Evolutionary conservation across 805 yeast genomes (phyloP).

Genomic region (Starmerella bombi): DNA sequence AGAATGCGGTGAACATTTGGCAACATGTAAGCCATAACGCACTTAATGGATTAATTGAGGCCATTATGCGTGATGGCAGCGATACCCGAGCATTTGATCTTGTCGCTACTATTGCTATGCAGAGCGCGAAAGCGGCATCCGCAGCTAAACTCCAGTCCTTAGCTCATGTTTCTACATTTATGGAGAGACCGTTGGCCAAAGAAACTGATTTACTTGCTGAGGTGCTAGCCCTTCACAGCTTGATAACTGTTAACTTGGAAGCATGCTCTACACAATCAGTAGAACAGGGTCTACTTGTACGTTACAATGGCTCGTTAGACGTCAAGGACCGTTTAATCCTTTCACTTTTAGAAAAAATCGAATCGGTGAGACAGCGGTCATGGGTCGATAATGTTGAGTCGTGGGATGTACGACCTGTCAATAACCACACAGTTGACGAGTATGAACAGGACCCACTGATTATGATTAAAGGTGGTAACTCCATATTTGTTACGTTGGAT

Average conservation of each 20-base stretch:
- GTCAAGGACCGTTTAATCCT: slow-evolving; percentile 53
- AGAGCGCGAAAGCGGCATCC: neutral
- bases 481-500: slow-evolving; percentile 18
- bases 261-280: slow-evolving; percentile 32
- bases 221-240: slow-evolving; percentile 1
- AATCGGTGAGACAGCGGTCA: slow-evolving; percentile 36
- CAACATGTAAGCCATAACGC: slow-evolving; percentile 12
- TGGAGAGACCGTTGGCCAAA: slow-evolving; percentile 1
- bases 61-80: slow-evolving; percentile 32
- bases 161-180: slow-evolving; percentile 5
- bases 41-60: slow-evolving; percentile 25
- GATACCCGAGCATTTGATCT: slow-evolving; percentile 33
- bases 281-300: slow-evolving; percentile 37
- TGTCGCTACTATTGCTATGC: slow-evolving; percentile 20
- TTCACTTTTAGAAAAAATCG: slow-evolving; percentile 43
- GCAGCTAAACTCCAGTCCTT: neutral
- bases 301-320: slow-evolving; percentile 51
- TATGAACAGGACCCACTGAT: slow-evolving; percentile 26
- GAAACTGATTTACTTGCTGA: neutral
- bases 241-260: slow-evolving; percentile 1
- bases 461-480: slow-evolving; percentile 1
- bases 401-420: slow-evolving; percentile 45
- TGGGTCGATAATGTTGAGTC: slow-evolving; percentile 53
- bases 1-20: slow-evolving; percentile 2
- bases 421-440: slow-evolving; percentile 32